Percentiles rank a stretch among this genome's conserved stretches.
Evolutionary conservation across 352 stramenopile genomes (phyloP).

Genomic region (Aphanomyces euteiches): DNA sequence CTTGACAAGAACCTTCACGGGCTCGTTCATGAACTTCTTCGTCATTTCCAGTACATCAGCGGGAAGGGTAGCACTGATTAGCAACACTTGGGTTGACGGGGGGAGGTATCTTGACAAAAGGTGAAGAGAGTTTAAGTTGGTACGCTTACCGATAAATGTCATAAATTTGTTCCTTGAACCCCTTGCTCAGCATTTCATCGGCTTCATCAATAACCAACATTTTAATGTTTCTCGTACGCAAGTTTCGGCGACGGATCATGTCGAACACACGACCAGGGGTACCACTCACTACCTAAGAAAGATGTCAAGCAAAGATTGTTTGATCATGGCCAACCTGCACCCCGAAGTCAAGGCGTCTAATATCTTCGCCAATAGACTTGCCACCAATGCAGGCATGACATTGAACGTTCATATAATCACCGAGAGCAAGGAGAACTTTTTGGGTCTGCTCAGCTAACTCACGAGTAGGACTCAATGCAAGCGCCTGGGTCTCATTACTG

Average conservation of each 20-base stretch:
- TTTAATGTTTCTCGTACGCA: constrained; percentile 90
- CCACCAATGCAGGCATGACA: constrained; percentile 95
- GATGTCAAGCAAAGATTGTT: no score
- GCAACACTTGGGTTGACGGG: constrained; percentile 89
- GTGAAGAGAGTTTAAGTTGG: constrained; percentile 24
- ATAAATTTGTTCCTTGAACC: constrained; percentile 99
- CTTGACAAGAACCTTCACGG: constrained; percentile 95
- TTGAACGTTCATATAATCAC: constrained; percentile 98
- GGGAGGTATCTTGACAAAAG: constrained; percentile 56
- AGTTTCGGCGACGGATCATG: constrained; percentile 92
- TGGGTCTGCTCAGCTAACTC: constrained; percentile 97
- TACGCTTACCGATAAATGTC: constrained; percentile 92
- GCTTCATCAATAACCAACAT: constrained; percentile 97
- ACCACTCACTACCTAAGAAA: constrained; percentile 85
- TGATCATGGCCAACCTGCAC: constrained; percentile 44
- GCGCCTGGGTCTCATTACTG: constrained; percentile 90
- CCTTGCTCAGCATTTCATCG: constrained; percentile 97
- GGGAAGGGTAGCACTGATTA: constrained; percentile 94
- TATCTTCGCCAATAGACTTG: constrained; percentile 93
- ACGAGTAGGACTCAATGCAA: constrained; percentile 94
- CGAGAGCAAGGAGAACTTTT: constrained; percentile 92
- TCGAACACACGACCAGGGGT: constrained; percentile 97
- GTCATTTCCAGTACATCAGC: constrained; percentile 96
- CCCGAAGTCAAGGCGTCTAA: constrained; percentile 92
- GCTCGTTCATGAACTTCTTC: constrained; percentile 97